Evolutionary conservation across 345 rosid genomes (phyloP).

Genomic region (Eutrema heterophyllum): DNA sequence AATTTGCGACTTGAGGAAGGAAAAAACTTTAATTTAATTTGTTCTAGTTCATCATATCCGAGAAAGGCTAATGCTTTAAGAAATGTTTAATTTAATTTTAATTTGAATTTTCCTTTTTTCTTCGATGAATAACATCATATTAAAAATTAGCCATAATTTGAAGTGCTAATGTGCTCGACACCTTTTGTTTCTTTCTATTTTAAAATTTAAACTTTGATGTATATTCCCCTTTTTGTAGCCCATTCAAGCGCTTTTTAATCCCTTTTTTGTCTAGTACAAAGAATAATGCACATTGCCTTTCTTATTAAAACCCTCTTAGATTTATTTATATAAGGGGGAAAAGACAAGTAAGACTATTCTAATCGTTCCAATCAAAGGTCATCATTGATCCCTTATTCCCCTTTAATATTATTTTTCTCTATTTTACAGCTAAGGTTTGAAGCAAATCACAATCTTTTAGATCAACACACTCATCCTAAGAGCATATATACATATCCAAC

Average conservation of each 20-base stretch:
- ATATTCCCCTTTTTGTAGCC: slow-evolving; percentile 24
- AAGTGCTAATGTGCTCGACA: slow-evolving; percentile 22
- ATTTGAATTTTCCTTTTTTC: no score
- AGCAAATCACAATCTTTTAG: slow-evolving; percentile 20
- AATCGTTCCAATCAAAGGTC: slow-evolving; percentile 7
- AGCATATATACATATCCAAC: slow-evolving; percentile 15
- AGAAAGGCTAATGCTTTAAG: no score
- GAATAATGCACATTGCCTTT: slow-evolving; percentile 23
- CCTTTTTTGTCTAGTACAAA: slow-evolving; percentile 24
- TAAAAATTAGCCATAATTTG: neutral
- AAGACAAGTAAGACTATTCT: neutral
- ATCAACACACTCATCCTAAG: slow-evolving; percentile 16
- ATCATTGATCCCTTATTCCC: slow-evolving; percentile 9
- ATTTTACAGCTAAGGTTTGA: slow-evolving; percentile 46
- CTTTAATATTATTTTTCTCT: neutral
- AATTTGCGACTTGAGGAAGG: no score
- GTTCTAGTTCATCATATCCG: no score
- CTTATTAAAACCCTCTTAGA: slow-evolving; percentile 6
- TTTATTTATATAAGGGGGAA: neutral
- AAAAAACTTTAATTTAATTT: no score
- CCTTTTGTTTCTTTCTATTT: slow-evolving; percentile 29
- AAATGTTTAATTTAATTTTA: no score
- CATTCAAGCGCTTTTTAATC: slow-evolving; percentile 19
- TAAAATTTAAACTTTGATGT: slow-evolving; percentile 6
- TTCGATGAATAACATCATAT: no score